Evolutionary conservation across 2,329 filamentous ascomycete species (phyloP).

Genomic region (Phialophora macrospora): DNA sequence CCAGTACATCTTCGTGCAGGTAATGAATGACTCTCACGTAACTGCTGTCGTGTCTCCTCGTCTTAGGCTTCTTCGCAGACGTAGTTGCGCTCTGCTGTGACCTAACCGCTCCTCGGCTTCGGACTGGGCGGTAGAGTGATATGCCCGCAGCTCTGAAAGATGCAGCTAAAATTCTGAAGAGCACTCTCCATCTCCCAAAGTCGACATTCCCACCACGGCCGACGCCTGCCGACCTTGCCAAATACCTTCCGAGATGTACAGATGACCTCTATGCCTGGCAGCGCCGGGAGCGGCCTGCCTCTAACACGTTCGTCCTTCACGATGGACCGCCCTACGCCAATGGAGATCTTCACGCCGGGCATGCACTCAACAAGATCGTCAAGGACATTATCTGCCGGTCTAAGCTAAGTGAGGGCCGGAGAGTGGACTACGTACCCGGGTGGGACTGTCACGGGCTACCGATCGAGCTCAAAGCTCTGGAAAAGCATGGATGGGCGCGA

Average conservation of each 20-base stretch:
- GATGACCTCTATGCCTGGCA: conserved; percentile 94
- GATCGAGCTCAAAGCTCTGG: conserved; percentile 93
- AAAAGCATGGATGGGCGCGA: conserved; percentile 52
- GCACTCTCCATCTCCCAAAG: conserved; percentile 75
- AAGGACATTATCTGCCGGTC: conserved; percentile 91
- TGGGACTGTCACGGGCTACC: conserved; percentile 99
- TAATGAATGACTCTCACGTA: background rate
- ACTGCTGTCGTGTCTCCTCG: background rate
- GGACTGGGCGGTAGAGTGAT: conserved; percentile 27
- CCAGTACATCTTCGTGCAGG: background rate
- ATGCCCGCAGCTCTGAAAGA: conserved; percentile 41
- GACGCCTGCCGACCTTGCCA: conserved; percentile 52
- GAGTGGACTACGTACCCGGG: conserved; percentile 82
- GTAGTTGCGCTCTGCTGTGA: background rate
- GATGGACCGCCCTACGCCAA: conserved; percentile 98
- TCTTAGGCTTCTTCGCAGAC: background rate
- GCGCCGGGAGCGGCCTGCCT: conserved; percentile 55
- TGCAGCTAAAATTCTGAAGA: conserved; percentile 67
- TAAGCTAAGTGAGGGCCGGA: conserved; percentile 76
- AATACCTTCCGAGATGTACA: conserved; percentile 75
- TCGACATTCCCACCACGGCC: conserved; percentile 68
- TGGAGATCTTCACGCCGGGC: conserved; percentile 85
- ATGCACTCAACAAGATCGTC: conserved; percentile 94
- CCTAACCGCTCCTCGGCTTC: background rate
- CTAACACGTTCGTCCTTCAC: conserved; percentile 75